phyloP scores from a whole-genome alignment of 768 basidiomycete species.

The Macrolepiota dolichaula region DNA sequence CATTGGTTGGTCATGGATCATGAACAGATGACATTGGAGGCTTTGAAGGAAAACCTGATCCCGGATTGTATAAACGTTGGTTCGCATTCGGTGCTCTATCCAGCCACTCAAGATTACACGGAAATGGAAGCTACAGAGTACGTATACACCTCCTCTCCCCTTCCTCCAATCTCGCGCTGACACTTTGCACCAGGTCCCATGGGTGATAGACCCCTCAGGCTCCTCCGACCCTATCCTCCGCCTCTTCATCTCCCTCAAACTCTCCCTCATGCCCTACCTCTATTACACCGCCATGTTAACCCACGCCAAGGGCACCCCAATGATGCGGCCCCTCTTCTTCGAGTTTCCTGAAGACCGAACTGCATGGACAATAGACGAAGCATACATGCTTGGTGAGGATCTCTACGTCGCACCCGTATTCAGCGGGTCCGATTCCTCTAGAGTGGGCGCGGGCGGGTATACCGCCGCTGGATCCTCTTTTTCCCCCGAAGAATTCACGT shows the following conservation, averaged over 20 bases:
- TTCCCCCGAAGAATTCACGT: background rate
- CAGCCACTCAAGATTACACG: slow-evolving; percentile 44
- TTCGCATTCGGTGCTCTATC: slow-evolving; percentile 36
- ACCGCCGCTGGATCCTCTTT: background rate
- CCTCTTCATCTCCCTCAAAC: slow-evolving; percentile 38
- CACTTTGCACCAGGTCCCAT: slow-evolving; percentile 29
- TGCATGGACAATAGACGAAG: slow-evolving; percentile 28
- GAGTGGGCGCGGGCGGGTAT: slow-evolving; percentile 14
- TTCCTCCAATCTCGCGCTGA: too few relatives aligned
- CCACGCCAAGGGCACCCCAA: slow-evolving; percentile 26
- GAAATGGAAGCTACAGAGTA: slow-evolving; percentile 44
- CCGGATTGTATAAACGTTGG: slow-evolving; percentile 43
- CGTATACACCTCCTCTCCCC: background rate
- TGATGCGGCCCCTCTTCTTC: slow-evolving; percentile 32
- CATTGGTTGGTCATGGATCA: too few relatives aligned
- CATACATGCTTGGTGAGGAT: slow-evolving; percentile 29
- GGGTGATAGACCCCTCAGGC: slow-evolving; percentile 38
- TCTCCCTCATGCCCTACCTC: slow-evolving; percentile 45
- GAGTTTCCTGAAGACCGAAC: slow-evolving; percentile 30
- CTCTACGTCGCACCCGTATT: slow-evolving; percentile 30
- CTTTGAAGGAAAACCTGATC: slow-evolving; percentile 33
- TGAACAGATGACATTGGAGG: slow-evolving; percentile 39
- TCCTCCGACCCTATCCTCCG: slow-evolving; percentile 33
- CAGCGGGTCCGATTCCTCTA: slow-evolving; percentile 10
- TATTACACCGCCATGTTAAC: slow-evolving; percentile 27